Evolutionary conservation across 495 filamentous ascomycete genomes (phyloP), one percentile per base, ranked within the genome.

Genomic region (Cercophora scortea): DNA sequence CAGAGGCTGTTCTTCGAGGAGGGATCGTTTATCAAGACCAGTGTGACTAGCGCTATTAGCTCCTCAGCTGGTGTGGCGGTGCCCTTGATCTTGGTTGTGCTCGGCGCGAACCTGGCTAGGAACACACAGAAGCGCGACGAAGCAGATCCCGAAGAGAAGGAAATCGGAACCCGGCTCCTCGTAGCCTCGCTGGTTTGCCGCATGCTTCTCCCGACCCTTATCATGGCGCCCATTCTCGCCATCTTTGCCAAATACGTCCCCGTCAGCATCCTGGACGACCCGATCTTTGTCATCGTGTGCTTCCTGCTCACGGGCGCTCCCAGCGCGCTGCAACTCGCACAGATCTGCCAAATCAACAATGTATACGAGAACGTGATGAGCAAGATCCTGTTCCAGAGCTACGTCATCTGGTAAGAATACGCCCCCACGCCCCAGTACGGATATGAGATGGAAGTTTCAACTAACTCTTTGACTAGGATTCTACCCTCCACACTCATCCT

Each of bases 291-390:
- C 53, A 86, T 97, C 55, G 94, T 98, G 39, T 96, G 90, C 67
- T 98, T 96, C 76, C 78, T 98, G 44, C 84, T 98, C 57, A 90
- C 89, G 1, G 93, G 93, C 17, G 93, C 93, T 7, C 93, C 93
- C 12, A 95, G 89, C 54, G 93, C 93, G 33, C 76, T 98, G 57
- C 93, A 98, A 66, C 72, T 98, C 59, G 90, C 94, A 7, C 93
- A 98, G 72, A 98, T 98, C 53, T 98, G 93, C 71, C 94, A 97
- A 75, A 89, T 97, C 69, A 98, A 98, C 66, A 87, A 85, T 52
- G 94, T 97, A 11, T 98, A 88, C 66, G 89, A 96, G 70, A 80
- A 83, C 25, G 88, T 90, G 35, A 97, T 98, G 90, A 86, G 88
- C 25, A 90, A 83, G 64, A 74, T 98, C 43, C 71, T 97, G 16